A percentile compares a stretch with the other conserved stretches of the same genome.
phyloP scores from a whole-genome alignment of 306 rosid species.

The Arachis stenosperma region DNA sequence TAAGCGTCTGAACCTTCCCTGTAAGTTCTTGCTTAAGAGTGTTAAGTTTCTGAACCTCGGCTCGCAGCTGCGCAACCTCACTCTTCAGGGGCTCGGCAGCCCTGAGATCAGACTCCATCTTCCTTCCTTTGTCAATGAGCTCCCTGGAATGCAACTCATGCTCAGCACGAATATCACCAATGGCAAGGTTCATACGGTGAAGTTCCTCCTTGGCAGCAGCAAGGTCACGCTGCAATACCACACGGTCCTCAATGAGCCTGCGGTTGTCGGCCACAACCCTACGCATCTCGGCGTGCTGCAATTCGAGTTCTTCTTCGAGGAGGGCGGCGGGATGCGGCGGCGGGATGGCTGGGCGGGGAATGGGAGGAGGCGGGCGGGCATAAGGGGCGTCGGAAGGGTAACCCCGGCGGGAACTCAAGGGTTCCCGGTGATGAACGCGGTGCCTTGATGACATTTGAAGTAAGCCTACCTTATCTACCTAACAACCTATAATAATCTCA shows the following conservation, averaged over 20 bases:
- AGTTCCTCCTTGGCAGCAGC: slow-evolving; percentile 76
- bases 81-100: slow-evolving; percentile 73
- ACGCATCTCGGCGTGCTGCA: slow-evolving; percentile 66
- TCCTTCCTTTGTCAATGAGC: slow-evolving; percentile 67
- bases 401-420: slow-evolving; percentile 60
- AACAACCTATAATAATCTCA: too few species aligned
- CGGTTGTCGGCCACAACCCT: slow-evolving; percentile 67
- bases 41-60: slow-evolving; percentile 74
- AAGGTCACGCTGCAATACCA: slow-evolving; percentile 71
- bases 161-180: slow-evolving; percentile 68
- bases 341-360: slow-evolving; percentile 51
- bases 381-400: slow-evolving; percentile 68
- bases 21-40: slow-evolving; percentile 66
- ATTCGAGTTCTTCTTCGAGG: slow-evolving; percentile 81
- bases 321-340: slow-evolving; percentile 76
- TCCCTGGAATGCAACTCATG: slow-evolving; percentile 76
- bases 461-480: too few species aligned
- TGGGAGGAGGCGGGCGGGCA: slow-evolving; percentile 61
- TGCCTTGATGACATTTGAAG: slow-evolving; percentile 66
- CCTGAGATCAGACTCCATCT: slow-evolving; percentile 76
- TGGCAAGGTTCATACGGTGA: slow-evolving; percentile 75
- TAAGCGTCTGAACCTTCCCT: slow-evolving; percentile 66
- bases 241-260: slow-evolving; percentile 72
- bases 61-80: slow-evolving; percentile 65
- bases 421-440: slow-evolving; percentile 66